Conservation (phyloP, 495 filamentous ascomycete genomes). For the Neurospora intermedia region DNA sequence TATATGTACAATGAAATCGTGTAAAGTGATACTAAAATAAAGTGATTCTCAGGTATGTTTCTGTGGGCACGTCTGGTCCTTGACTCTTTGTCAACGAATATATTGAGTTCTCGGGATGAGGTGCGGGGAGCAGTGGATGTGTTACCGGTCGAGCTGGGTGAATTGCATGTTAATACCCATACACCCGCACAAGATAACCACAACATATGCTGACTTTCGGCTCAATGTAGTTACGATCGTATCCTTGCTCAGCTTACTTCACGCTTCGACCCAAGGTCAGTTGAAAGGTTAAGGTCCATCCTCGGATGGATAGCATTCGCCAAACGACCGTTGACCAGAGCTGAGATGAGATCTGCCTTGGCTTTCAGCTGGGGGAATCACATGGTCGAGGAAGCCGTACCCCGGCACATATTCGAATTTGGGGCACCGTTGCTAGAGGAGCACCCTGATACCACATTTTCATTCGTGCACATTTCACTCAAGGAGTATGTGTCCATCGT, state of each 20-base stretch:
- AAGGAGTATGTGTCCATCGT: conserved; percentile 19
- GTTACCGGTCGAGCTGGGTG: conserved; percentile 13
- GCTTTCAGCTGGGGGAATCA: conserved; percentile 12
- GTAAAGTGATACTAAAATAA: conserved; percentile 3
- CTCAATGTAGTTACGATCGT: conserved; percentile 13
- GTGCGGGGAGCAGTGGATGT: conserved; percentile 11
- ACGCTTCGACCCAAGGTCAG: conserved; percentile 16
- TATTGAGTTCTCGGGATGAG: conserved; percentile 19
- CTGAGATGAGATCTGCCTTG: conserved; percentile 22
- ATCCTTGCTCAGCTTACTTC: conserved; percentile 14
- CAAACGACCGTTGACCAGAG: conserved; percentile 16
- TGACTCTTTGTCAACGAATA: conserved; percentile 19
- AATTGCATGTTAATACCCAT: conserved; percentile 15
- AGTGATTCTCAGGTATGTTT: conserved; percentile 21
- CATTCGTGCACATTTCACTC: conserved; percentile 24
- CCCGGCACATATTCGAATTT: conserved; percentile 21
- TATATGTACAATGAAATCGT: neutral
- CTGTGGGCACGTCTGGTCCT: conserved; percentile 24
- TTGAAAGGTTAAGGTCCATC: conserved; percentile 13
- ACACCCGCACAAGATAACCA: neutral
- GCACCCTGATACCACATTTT: conserved; percentile 10
- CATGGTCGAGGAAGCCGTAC: conserved; percentile 2
- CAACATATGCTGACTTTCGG: neutral
- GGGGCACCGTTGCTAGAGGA: conserved; percentile 21
- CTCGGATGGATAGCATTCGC: conserved; percentile 26